Evolutionary conservation across 192 early-diverging fungal species (phyloP).

Genomic region (Coemansia sp.): DNA sequence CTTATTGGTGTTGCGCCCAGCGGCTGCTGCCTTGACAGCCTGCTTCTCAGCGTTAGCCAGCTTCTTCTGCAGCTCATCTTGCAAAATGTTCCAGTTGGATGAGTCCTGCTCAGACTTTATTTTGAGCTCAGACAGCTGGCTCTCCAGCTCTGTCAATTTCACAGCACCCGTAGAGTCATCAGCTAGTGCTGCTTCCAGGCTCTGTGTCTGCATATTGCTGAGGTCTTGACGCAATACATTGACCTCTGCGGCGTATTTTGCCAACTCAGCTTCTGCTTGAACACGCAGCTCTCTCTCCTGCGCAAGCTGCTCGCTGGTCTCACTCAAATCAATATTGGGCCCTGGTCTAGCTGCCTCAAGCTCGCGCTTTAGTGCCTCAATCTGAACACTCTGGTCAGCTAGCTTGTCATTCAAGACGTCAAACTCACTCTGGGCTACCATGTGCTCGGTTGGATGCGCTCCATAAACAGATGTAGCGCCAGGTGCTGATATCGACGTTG

Average conservation of each 20-base stretch:
- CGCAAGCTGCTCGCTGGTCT: not conserved
- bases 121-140: conserved; percentile 21
- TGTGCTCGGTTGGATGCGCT: conserved; percentile 1
- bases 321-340: not conserved
- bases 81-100: conserved; percentile 24
- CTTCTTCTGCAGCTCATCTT: conserved; percentile 43
- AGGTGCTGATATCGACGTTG: not conserved
- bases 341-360: conserved; percentile 11
- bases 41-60: conserved; percentile 50
- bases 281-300: conserved; percentile 27
- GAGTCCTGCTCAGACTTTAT: conserved; percentile 10
- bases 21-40: conserved; percentile 47
- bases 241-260: conserved; percentile 16
- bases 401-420: conserved; percentile 28
- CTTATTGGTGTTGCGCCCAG: conserved; percentile 46
- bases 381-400: conserved; percentile 18
- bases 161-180: conserved; percentile 8
- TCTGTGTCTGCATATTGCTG: conserved; percentile 8
- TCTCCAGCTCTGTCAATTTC: conserved; percentile 24
- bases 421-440: conserved; percentile 30
- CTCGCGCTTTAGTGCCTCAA: conserved; percentile 25
- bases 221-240: conserved; percentile 14
- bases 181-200: not conserved
- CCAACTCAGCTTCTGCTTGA: conserved; percentile 18
- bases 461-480: not conserved